These are phyloP conservation scores for Aspergillus tubingensis DNA, from an alignment of 2,329 filamentous ascomycete species.

Conservation along the genomic window DNA sequence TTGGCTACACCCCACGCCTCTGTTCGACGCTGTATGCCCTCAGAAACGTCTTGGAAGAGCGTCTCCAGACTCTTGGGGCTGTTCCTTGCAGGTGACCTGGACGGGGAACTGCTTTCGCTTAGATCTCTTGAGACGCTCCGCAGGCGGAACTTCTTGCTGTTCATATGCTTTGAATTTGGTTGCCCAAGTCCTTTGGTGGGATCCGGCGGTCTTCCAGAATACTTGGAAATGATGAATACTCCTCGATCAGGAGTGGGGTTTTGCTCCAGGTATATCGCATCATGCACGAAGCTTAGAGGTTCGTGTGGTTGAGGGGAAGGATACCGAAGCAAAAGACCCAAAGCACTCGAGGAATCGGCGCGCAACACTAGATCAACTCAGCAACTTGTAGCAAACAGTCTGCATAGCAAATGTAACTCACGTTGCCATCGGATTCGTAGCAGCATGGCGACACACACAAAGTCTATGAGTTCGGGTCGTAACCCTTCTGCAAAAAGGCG, in stretches of 20 bases:
- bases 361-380: constrained; percentile 64
- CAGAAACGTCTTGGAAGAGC: constrained; percentile 52
- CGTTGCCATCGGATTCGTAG: constrained; percentile 86
- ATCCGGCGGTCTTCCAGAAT: constrained; percentile 48
- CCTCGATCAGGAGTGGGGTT: constrained; percentile 47
- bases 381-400: constrained; percentile 12
- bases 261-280: constrained; percentile 64
- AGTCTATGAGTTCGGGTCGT: constrained; percentile 75
- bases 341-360: constrained; percentile 81
- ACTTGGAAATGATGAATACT: constrained; percentile 48
- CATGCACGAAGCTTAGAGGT: constrained; percentile 79
- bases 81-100: constrained; percentile 38
- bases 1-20: constrained; percentile 53
- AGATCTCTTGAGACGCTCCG: constrained; percentile 32
- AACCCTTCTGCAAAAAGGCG: constrained; percentile 84
- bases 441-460: constrained; percentile 93
- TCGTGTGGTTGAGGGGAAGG: constrained; percentile 66
- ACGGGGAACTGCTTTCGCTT: constrained; percentile 37
- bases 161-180: constrained; percentile 20
- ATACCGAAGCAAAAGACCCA: constrained; percentile 82
- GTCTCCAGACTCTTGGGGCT: constrained; percentile 47
- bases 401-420: constrained; percentile 49
- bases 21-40: constrained; percentile 50
- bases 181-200: constrained; percentile 27
- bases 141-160: constrained; percentile 24